These are phyloP conservation scores for Starmerella vitae DNA, from an alignment of 805 yeast genomes.

Conservation along the genomic window DNA sequence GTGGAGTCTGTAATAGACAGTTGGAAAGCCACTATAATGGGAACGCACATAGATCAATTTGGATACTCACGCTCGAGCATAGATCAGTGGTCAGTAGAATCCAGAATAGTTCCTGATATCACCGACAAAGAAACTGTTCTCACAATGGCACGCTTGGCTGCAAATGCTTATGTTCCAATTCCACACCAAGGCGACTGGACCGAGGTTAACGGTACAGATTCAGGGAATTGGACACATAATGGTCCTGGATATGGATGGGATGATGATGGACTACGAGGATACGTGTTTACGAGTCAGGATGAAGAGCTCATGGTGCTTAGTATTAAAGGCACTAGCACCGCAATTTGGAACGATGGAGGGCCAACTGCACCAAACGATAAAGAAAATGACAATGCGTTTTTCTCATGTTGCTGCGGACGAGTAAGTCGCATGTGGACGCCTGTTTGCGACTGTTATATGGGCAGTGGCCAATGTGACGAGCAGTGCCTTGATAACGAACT, in stretches of 20 bases:
- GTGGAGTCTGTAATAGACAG: constrained; percentile 5
- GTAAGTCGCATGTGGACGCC: constrained; percentile 85
- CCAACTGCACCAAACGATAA: constrained; percentile 76
- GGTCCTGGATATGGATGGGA: constrained; percentile 75
- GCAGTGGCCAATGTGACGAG: constrained; percentile 66
- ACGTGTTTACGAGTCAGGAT: constrained; percentile 55
- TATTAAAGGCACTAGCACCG: constrained; percentile 85
- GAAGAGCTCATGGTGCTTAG: constrained; percentile 56
- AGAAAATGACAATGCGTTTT: constrained; percentile 71
- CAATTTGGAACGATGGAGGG: constrained; percentile 38
- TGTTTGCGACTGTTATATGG: constrained; percentile 82
- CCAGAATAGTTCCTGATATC: constrained; percentile 47
- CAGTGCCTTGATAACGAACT: constrained; percentile 70
- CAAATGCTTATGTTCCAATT: constrained; percentile 74
- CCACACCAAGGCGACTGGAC: constrained; percentile 81
- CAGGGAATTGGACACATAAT: constrained; percentile 39
- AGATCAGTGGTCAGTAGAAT: constrained; percentile 6
- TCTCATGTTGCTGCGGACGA: constrained; percentile 93
- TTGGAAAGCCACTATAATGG: constrained; percentile 8
- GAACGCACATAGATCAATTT: neutral
- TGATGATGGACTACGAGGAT: constrained; percentile 76
- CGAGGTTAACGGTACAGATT: constrained; percentile 35
- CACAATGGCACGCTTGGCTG: constrained; percentile 68
- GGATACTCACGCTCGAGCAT: constrained; percentile 4
- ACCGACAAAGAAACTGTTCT: constrained; percentile 61